Base-by-base conservation (phyloP, 1,284 basidiomycete species). In the Takashimella koratensis region DNA sequence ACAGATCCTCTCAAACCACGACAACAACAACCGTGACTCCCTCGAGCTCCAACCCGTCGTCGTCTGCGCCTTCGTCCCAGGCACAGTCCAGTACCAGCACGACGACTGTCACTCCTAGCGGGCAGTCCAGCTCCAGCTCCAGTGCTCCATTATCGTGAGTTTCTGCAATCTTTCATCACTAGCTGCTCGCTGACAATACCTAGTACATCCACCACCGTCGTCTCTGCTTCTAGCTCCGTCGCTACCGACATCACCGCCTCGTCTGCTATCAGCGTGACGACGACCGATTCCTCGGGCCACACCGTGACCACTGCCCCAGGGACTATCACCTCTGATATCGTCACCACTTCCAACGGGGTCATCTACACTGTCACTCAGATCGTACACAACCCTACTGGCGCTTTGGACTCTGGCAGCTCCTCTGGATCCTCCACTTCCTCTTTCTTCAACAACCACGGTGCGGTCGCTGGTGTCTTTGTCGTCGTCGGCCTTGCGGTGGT, bases 401-500 rank as follows among this genome's bases (percentile, higher is more conserved):
- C 66, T 5, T 62, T 76, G 27, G 70, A 74, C 53, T 56, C 61
- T 27, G 68, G 70, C 12, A 60, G 62, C 6, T 63, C 59, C 3
- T 53, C 56, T 1, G 65, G 67, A 3, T 51, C 60, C 3, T 62
- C 63, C 23, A 64, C 59, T n/a, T 65, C 56, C 44, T 63, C 66
- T 24, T 77, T 77, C 61, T 73, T 71, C 64, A 71, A 71, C 64
- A 74, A 72, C 48, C 73, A 71, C 30, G 75, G 75, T 4, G 76
- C 76, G 1, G 76, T 77, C 13, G 76, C 75, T 5, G 76, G 76
- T 39, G 71, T 73, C 3, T 77, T 77, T 51, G 76, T 77, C 26
- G 75, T 76, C 5, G 76, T 77, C n/a, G 76, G 76, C 50, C 67
- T 77, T 16, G 75, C 73, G 6, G 70, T 74, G 16, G 72, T 76